Conservation (phyloP, 805 yeast species). For the Spathaspora arborariae region DNA sequence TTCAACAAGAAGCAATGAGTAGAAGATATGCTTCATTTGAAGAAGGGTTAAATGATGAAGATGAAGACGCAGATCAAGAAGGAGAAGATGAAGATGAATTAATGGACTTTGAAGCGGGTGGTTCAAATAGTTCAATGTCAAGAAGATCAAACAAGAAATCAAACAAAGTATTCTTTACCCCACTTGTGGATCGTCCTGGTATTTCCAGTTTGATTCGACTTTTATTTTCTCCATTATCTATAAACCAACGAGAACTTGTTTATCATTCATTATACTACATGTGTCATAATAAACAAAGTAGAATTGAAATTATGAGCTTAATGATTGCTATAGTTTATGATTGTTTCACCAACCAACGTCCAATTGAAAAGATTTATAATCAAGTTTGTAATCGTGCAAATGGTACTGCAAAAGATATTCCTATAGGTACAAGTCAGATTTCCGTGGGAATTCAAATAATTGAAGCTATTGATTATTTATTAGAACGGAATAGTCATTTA, state of each 20-base stretch:
- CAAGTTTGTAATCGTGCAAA: conserved; percentile 51
- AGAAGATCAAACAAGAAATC: conserved; percentile 5
- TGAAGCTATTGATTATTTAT: conserved; percentile 67
- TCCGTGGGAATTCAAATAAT: conserved; percentile 73
- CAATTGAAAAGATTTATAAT: conserved; percentile 59
- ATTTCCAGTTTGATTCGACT: conserved; percentile 68
- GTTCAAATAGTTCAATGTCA: background rate
- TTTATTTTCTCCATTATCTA: conserved; percentile 68
- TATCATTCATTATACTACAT: conserved; percentile 63
- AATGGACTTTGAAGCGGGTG: conserved; percentile 8
- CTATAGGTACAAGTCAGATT: conserved; percentile 62
- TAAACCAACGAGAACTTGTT: conserved; percentile 56
- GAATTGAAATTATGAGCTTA: conserved; percentile 69
- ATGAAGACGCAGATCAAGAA: conserved; percentile 12
- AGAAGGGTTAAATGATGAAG: conserved; percentile 19
- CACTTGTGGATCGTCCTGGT: conserved; percentile 73
- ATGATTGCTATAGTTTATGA: conserved; percentile 70
- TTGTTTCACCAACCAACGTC: conserved; percentile 57
- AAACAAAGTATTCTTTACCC: conserved; percentile 44
- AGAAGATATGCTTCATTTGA: conserved; percentile 31
- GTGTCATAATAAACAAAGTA: conserved; percentile 73
- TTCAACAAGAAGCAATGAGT: conserved; percentile 52
- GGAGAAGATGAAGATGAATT: conserved; percentile 12
- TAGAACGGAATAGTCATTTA: conserved; percentile 63
- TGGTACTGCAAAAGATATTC: conserved; percentile 30